Evolutionary conservation across 208 protist species (phyloP), one percentile per base, ranked within the genome.

Genomic region (Trypanosoma conorhini): DNA sequence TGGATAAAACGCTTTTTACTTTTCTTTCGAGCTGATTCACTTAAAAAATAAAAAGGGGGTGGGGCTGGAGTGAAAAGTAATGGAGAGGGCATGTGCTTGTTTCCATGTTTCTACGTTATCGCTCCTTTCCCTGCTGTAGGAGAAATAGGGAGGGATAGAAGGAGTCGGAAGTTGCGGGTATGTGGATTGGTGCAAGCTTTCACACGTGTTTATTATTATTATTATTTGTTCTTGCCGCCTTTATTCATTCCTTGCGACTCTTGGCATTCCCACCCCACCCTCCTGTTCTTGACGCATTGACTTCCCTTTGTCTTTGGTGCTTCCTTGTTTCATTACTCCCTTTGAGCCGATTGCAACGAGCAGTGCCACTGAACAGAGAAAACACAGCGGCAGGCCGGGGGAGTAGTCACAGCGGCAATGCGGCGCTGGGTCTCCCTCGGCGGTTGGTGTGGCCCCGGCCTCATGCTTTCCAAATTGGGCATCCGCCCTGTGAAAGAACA

Each of bases 391-490:
- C 38, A 69, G 15, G 26, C 38, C 5, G 51, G 17, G 22, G 19
- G 60, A 42, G 12, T 38, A 33, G 40, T 21, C 4, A 56, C 33
- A 51, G 17, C 7, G 22, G 19, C 21, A 1, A 91, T 92, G 87
- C 80, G 87, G 60, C 85, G 88, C 1, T 93, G 82, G 86, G 77
- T 94, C 9, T 96, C 84, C 17, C 70, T 96, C 3, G 91, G 91
- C 33, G 87, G 88, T 12, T 96, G 91, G 91, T 91, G 85, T 56
- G 91, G 88, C 0, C 88, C 87, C 15, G 79, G 85, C 19, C 80
- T 93, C 5, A 88, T 94, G 80, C 81, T 96, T 12, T 70, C 75
- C 44, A 94, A 96, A 65, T 67, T 96, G 4, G 85, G 81, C 0
- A 35, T 94, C 30, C 81, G 73, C 4, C 67, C 73, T 0, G 38